Conservation (phyloP, 768 basidiomycete species). For the Heimioporus sp. region DNA sequence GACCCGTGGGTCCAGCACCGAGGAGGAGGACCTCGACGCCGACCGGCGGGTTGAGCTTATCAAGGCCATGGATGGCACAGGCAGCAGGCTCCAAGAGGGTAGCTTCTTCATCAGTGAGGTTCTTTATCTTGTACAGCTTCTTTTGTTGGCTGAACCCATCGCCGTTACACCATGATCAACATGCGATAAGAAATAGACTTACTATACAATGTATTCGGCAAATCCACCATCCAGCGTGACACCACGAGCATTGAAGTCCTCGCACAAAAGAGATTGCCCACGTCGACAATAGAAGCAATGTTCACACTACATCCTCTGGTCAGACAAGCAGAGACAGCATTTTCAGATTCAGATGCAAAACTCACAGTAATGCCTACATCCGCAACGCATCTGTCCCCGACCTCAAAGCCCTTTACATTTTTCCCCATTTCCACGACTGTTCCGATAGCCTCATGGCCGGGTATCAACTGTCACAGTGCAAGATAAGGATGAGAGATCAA, state of each 20-base stretch:
- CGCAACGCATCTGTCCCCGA: constrained; percentile 82
- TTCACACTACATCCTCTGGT: constrained; percentile 54
- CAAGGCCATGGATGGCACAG: constrained; percentile 89
- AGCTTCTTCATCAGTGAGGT: constrained; percentile 83
- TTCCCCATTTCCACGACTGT: constrained; percentile 71
- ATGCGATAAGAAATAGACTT: constrained; percentile 22
- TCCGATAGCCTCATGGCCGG: constrained; percentile 77
- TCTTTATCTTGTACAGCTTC: constrained; percentile 86
- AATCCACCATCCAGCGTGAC: constrained; percentile 84
- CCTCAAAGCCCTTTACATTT: constrained; percentile 71
- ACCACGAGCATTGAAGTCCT: constrained; percentile 79
- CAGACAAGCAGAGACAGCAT: not conserved
- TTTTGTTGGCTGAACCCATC: constrained; percentile 48
- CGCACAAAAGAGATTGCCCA: constrained; percentile 80
- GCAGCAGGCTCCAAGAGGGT: constrained; percentile 88
- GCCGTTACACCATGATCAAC: not conserved
- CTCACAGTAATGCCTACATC: constrained; percentile 74
- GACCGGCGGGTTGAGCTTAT: constrained; percentile 80
- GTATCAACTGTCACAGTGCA: constrained; percentile 50
- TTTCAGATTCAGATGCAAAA: constrained; percentile 5
- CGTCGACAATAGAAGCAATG: constrained; percentile 86
- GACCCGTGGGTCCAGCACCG: constrained; percentile 91
- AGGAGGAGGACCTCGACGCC: constrained; percentile 83
- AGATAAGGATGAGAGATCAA: constrained; percentile 16
- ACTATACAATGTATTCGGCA: constrained; percentile 88